Conservation (phyloP, 768 basidiomycete genomes). For the Boletus rubescentipes region DNA sequence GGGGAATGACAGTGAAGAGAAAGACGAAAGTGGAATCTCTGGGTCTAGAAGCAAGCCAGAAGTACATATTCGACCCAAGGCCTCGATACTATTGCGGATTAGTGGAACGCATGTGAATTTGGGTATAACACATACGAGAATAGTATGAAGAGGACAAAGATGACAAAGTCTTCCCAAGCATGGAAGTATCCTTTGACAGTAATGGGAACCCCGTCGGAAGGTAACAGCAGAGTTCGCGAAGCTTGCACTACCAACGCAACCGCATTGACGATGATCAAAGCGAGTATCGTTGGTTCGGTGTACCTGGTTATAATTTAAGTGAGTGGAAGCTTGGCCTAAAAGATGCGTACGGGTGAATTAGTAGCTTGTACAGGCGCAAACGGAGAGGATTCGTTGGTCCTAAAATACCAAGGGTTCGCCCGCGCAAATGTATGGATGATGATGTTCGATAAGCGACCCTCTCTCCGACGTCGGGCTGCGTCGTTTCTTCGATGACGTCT, state of each 20-base stretch:
- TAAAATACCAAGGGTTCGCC: conserved; percentile 75
- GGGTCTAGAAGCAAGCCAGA: conserved; percentile 89
- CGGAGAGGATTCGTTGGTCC: conserved; percentile 68
- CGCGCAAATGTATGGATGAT: conserved; percentile 57
- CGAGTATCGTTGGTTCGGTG: conserved; percentile 84
- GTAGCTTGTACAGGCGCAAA: conserved; percentile 58
- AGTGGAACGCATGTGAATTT: background rate
- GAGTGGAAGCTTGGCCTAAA: background rate
- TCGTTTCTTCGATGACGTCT: conserved; percentile 39
- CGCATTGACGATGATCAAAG: conserved; percentile 83
- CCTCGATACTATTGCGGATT: conserved; percentile 62
- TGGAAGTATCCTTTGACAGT: conserved; percentile 77
- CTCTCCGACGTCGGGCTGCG: conserved; percentile 27
- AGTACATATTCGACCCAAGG: conserved; percentile 83
- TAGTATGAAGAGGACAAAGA: conserved; percentile 81
- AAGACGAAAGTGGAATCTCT: conserved; percentile 54
- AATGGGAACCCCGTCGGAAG: conserved; percentile 41
- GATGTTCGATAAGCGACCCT: conserved; percentile 40
- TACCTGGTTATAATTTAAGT: conserved; percentile 44
- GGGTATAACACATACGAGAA: conserved; percentile 66
- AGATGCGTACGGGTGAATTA: conserved; percentile 66
- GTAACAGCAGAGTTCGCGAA: conserved; percentile 55
- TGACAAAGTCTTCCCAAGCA: conserved; percentile 81
- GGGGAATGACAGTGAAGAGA: conserved; percentile 43
- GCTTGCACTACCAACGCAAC: conserved; percentile 81